Base-by-base conservation (phyloP, 179 eudicot genomes). In the Gypsophila paniculata region DNA sequence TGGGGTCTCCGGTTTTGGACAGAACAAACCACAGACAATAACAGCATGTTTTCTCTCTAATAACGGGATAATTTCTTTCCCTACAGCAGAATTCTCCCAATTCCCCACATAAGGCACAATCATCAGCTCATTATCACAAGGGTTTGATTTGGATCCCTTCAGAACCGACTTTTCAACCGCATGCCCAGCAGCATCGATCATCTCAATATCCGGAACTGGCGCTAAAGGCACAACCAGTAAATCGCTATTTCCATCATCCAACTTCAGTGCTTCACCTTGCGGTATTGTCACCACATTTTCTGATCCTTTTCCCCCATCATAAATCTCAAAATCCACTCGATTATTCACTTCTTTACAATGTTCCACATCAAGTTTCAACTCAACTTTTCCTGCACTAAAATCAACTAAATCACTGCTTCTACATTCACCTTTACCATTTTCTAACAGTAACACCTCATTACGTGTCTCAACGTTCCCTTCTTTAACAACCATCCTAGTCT, bases 21-120 rank as follows among this genome's bases (percentile, higher is more conserved):
- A 32, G 55, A 60, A 12, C 81, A 78, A 69, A 69, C 61, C 74
- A 53, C 77, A 78, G 39, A 78, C 67, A 64, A 78, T 57, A n/a
- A 48, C 22, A 17, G 29, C 36, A 21, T 7, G 5, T 29, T 21
- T 23, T 62, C 68, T 29, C 63, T 39, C 26, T n/a, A 25, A 36
- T 12, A 42, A 18, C 4, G 77, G 65, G 32, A 54, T 58, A 38
- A 10, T 15, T 63, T 46, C 48, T 21, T 60, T 71, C 60, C 53
- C 53, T 69, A 8, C 25, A 3, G 19, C 70, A 69, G 17, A 61
- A 5, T n/a, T 15, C 66, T n/a, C 44, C 22, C 32, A 18, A 34
- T 74, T 66, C 2, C 62, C 76, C 70, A 38, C 60, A 44, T 52
- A 71, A 66, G 76, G 76, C 44, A 75, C 79, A 60, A 65, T 71